Base-by-base conservation (phyloP, 1,284 basidiomycete genomes). In the Anthracocystis panici-leucophaei region DNA sequence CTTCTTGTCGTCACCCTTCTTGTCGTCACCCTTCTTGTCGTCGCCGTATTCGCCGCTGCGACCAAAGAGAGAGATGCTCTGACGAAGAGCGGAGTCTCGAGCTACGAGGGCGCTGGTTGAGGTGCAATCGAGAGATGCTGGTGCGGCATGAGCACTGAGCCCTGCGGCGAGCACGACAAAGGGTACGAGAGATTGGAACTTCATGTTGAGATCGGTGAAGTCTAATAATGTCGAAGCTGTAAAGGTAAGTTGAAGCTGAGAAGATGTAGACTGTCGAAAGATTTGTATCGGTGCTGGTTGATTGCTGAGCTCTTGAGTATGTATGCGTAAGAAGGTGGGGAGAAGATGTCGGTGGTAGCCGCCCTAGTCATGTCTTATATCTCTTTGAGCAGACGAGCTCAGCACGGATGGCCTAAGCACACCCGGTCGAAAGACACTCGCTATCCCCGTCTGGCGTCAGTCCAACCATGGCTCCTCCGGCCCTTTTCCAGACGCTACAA, bases 141-240 rank as follows among this genome's bases (percentile, higher is more conserved):
- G 70, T 10, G 70, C 70, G 23, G 70, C 70, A 10, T 61, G 61
- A 31, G 65, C 70, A 20, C 70, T 48, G 11, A 68, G 60, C 29
- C 65, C 65, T 7, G 55, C 54, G 31, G 70, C 70, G n/a, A 73
- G 38, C 14, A 73, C 46, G 8, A 68, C 57, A 31, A 73, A 68
- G 2, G 70, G 49, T 14, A 68, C 54, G 14, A 73, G 45, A 16
- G 61, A 52, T 27, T 73, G 70, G 29, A 65, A 33, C 57, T 73
- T 73, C 70, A 73, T 73, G 16, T 23, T 54, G 52, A 33, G n/a
- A 25, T 2, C 35, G 35, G 14, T 38, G 35, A 38, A 38, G 14
- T 5, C 14, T 16, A 5, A 12, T 38, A 16, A 38, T 3, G 35
- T 38, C 35, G 40, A 16, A 31, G 52, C n/a, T 31, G 33, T 46